Evolutionary conservation across 441 rosid genomes (phyloP), one percentile per base, ranked within the genome.

Genomic region (Eruca vesicaria): DNA sequence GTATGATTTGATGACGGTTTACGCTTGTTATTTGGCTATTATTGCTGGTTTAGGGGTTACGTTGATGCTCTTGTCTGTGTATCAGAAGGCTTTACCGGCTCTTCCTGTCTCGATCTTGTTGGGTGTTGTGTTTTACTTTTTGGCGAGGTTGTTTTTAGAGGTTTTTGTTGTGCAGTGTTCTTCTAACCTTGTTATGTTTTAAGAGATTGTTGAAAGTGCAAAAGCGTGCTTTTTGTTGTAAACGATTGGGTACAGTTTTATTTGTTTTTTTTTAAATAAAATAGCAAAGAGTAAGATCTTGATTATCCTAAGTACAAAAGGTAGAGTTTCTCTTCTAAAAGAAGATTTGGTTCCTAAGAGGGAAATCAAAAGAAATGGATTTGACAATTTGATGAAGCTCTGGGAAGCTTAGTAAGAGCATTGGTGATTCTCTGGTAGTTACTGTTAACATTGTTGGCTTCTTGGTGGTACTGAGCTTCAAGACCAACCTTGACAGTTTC

Each of bases 1-100:
- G 97, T 94, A 92, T 53, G 97, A 92, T 84, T 77, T 86, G 76
- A 90, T 94, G 99, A 90, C 96, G 7, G 97, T 92, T 16, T 94
- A 94, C 74, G 97, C 96, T 18, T 92, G 97, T 58, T 94, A 92
- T 79, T 91, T 92, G 58, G 99, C 97, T 15, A 94, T 94, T 31
- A 81, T 94, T 62, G 97, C 99, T 6, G 96, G 99, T 66, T 82
- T 90, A 19, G 99, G 97, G 14, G 29, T 92, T 15, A 94, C 97
- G 0, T 65, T 94, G 79, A 81, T 92, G 89, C 84, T 92, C 0
- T 63, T 94, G 89, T 96, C 97, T 65, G 80, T 90, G 75, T 90
- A 92, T 80, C 94, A 84, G 78, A 90, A 88, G 86, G 97, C 97
- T 71, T 84, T 92, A 78, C 97, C 96, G 5, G 97, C 97, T 71